Conservation (phyloP, 345 rosid species). For the Camelina hispida region DNA sequence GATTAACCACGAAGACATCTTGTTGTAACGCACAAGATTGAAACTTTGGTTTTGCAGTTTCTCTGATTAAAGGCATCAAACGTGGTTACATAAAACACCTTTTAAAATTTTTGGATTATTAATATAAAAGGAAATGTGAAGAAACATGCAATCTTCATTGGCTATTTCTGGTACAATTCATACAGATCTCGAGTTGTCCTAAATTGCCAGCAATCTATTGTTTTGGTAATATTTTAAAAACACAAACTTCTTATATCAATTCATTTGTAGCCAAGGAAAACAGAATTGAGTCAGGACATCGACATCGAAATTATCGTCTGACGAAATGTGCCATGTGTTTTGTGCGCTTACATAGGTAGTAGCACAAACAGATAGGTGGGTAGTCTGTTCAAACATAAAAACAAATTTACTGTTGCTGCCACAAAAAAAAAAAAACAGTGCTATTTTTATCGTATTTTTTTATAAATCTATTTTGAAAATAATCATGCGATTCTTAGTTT, state of each 20-base stretch:
- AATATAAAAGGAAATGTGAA: conserved; percentile 18
- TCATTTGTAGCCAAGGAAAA: conserved; percentile 12
- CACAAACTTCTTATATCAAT: not conserved
- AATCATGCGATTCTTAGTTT: not conserved
- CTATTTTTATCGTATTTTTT: not conserved
- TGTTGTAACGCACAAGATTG: conserved; percentile 30
- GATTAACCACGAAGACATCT: conserved; percentile 22
- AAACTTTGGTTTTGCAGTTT: conserved; percentile 7
- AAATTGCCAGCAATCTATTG: conserved; percentile 14
- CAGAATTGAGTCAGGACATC: conserved; percentile 32
- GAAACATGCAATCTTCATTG: conserved; percentile 21
- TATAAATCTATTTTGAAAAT: not conserved
- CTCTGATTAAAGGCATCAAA: conserved; percentile 28
- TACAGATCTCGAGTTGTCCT: conserved; percentile 20
- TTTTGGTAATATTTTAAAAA: not conserved
- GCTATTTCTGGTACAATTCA: conserved; percentile 35
- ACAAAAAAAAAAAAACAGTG: not conserved
- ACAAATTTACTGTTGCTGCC: conserved; percentile 1
- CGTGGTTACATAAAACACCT: conserved; percentile 38
- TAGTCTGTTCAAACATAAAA: not conserved
- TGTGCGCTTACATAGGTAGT: conserved; percentile 23
- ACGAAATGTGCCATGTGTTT: conserved; percentile 41
- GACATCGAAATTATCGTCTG: conserved; percentile 40
- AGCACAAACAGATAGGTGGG: conserved; percentile 18
- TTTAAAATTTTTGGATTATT: conserved; percentile 9